Base-by-base conservation (phyloP, 1,284 basidiomycete genomes). In the Mrakiaceae sp. region DNA sequence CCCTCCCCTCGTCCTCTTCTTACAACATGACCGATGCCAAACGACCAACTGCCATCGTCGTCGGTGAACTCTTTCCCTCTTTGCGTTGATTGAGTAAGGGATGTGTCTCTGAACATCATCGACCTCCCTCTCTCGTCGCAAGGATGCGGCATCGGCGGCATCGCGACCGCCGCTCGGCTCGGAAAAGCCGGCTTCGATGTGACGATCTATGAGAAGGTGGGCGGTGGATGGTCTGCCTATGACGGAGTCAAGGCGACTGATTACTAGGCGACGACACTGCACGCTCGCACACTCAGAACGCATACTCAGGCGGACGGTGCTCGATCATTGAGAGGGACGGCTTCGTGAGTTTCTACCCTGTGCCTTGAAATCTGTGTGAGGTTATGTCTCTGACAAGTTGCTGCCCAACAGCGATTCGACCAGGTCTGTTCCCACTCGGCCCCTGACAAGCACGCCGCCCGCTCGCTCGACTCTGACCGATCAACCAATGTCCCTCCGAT, bases 71-170 rank as follows among this genome's bases (percentile, higher is more conserved):
- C 4, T 39, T 39, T 16, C 6, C n/a, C 52, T 53, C 14, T 16
- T 16, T 52, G 51, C 51, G 14, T 52, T 12, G 14, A 12, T 52
- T 12, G 14, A n/a, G 11, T 10, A 12, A 12, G 14, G 53, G 11
- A n/a, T 53, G 7, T n/a, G 51, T 39, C 51, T 27, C 39, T 39
- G 51, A n/a, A 27, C 16, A 53, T 53, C 51, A 27, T 16, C 16
- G 51, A n/a, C 12, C 11, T 39, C 16, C 42, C 5, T 64, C 59
- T n/a, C 70, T 73, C 40, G 67, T 72, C 61, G 70, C 73, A 27
- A 71, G 80, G 80, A 39, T 78, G 78, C 1, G 80, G 80, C 16
- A 75, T 79, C 27, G 80, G 80, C 11, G 80, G 80, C 5, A 75
- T 76, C 42, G 72, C 78, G 3, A 77, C 78, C 2, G 80, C 79